Conservation (phyloP, 1,284 basidiomycete genomes). For the Leccinum huronense region DNA sequence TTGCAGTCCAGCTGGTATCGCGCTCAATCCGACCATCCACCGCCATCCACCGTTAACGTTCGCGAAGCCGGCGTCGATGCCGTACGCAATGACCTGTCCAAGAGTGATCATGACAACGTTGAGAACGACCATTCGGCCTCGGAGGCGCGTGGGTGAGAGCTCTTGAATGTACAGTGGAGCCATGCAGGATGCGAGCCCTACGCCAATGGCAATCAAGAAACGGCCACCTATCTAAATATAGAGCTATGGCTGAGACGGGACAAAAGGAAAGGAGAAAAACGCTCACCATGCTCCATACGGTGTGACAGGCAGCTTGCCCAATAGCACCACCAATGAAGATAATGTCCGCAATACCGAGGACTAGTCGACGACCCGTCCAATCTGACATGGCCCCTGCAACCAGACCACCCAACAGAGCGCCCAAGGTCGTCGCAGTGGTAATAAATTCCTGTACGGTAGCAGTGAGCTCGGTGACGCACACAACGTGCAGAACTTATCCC, state of each 20-base stretch:
- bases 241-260: neutral
- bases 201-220: slow-evolving; percentile 70
- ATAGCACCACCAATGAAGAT: slow-evolving; percentile 78
- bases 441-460: slow-evolving; percentile 61
- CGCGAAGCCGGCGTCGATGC: slow-evolving; percentile 72
- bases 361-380: slow-evolving; percentile 65
- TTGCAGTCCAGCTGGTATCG: slow-evolving; percentile 67
- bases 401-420: slow-evolving; percentile 73
- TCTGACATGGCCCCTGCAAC: slow-evolving; percentile 71
- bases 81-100: slow-evolving; percentile 78
- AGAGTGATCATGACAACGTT: slow-evolving; percentile 66
- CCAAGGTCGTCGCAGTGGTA: slow-evolving; percentile 78
- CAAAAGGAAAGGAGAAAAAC: neutral
- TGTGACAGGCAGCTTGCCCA: slow-evolving; percentile 62
- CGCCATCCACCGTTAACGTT: slow-evolving; percentile 69
- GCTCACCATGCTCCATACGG: slow-evolving; percentile 67
- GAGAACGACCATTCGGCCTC: slow-evolving; percentile 74
- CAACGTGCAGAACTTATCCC: no score
- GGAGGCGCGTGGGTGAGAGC: slow-evolving; percentile 70
- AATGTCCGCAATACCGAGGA: slow-evolving; percentile 69
- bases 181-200: slow-evolving; percentile 74
- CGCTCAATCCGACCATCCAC: slow-evolving; percentile 80
- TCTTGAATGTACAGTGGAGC: slow-evolving; percentile 85
- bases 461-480: neutral
- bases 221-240: slow-evolving; percentile 61